phyloP scores from a whole-genome alignment of 1,139 yeast genomes.

The Yamadazyma atlantica region DNA sequence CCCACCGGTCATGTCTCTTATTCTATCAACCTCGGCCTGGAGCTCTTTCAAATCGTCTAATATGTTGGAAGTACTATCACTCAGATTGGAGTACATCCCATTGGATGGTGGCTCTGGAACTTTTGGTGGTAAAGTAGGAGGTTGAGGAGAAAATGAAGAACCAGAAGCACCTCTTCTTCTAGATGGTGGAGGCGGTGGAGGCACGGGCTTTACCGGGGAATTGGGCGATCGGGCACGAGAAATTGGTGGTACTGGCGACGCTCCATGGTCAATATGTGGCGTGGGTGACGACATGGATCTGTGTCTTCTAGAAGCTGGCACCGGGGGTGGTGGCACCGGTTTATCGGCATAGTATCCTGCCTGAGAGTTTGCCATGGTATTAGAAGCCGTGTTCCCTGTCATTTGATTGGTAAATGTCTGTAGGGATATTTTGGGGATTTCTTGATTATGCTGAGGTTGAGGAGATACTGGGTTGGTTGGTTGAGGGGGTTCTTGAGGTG shows the following conservation, averaged over 20 bases:
- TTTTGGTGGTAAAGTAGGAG: slow-evolving; percentile 30
- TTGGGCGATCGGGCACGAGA: slow-evolving; percentile 20
- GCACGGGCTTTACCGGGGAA: slow-evolving; percentile 5
- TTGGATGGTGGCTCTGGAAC: slow-evolving; percentile 6
- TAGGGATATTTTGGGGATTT: slow-evolving; percentile 31
- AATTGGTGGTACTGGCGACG: slow-evolving; percentile 37
- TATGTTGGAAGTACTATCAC: slow-evolving; percentile 49
- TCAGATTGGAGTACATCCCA: slow-evolving; percentile 15
- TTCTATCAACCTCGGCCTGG: slow-evolving; percentile 64
- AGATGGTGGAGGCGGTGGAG: slow-evolving; percentile 46
- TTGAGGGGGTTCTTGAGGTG: not conserved
- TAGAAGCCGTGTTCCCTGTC: slow-evolving; percentile 44
- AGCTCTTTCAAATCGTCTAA: slow-evolving; percentile 61
- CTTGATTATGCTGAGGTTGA: slow-evolving; percentile 3
- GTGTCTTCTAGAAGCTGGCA: slow-evolving; percentile 34
- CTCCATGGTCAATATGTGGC: slow-evolving; percentile 22
- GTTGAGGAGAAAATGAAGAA: slow-evolving; percentile 24
- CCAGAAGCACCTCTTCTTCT: slow-evolving; percentile 29
- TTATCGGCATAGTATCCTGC: slow-evolving; percentile 26
- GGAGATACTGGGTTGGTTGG: not conserved
- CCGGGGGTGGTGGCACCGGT: slow-evolving; percentile 42
- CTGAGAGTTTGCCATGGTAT: slow-evolving; percentile 33
- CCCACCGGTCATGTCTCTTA: slow-evolving; percentile 51
- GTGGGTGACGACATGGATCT: slow-evolving; percentile 48
- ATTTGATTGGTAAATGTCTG: slow-evolving; percentile 46